Base-by-base conservation (phyloP, 495 filamentous ascomycete species). In the Hypoxylon subgilvum region DNA sequence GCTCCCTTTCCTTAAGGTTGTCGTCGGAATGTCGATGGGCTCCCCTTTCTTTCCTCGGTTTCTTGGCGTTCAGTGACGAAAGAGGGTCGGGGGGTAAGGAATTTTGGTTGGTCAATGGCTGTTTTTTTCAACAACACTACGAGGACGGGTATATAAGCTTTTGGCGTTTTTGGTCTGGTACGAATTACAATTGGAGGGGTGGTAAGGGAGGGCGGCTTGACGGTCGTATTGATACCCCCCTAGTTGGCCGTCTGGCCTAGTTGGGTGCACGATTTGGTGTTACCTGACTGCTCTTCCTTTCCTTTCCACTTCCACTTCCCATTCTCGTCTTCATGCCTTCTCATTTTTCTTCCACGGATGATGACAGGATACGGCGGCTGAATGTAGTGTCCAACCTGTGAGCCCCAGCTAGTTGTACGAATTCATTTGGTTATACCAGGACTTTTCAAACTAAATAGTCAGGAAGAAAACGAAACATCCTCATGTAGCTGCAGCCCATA, bases 191-290 rank as follows among this genome's bases (percentile, higher is more conserved):
- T 47, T 60, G 10, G 7, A 12, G 17, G 9, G 30, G 23, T 4
- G 38, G 55, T 32, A 35, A 47, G 30, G 27, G 57, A 43, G 57
- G 49, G 49, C 31, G 49, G n/a, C 42, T 47, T 30, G 49, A 49
- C 57, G 49, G 49, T 61, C 43, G n/a, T n/a, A n/a, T n/a, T n/a
- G 36, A 53, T 61, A 60, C 56, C 48, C 43, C n/a, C 42, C 38
- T 30, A 28, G 30, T 45, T 30, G 6, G 23, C n/a, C n/a, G n/a
- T 13, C 13, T 44, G 12, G 25, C 21, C 39, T 36, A 18, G 5
- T 18, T 17, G 4, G 6, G 13, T 16, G 2, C 18, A 17, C 14
- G 14, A 17, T 9, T 3, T 38, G 16, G 34, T 7, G 8, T 38
- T 38, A 17, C 34, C 13, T 13, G 16, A 2, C 5, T 38, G n/a